Base-by-base conservation (phyloP, 2,329 filamentous ascomycete species). In the Microcyclospora tardicrescens region DNA sequence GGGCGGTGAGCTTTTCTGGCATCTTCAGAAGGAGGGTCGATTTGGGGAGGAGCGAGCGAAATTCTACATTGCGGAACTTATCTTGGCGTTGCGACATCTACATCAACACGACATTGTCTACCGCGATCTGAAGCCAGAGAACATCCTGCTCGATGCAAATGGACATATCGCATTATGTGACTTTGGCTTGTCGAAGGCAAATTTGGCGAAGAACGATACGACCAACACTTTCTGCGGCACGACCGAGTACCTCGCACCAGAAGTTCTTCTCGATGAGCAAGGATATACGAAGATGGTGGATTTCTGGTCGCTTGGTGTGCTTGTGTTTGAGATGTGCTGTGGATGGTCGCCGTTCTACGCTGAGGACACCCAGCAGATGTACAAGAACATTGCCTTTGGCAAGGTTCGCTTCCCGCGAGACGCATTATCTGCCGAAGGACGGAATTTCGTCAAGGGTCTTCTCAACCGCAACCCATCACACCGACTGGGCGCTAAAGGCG, bases 251-350 rank as follows among this genome's bases (percentile, higher is more conserved):
- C 73, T 98, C 14, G 91, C 91, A 0, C 91, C 91, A 0, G 91
- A 98, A 58, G 91, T 96, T 2, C 71, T 98, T 11, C 67, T 98
- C 33, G 91, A 98, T 51, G 91, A 98, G 65, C 84, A 86, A 54
- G 91, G 91, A 28, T 98, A 98, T 63, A 96, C 91, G 39, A 96
- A 96, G 67, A 96, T 98, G 91, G 91, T 98, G 6, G 91, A 98
- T 61, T 98, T 96, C 61, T 98, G 91, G 91, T 98, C 91, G 2
- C 72, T 98, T 10, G 91, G 91, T 41, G 91, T 98, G 35, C 71
- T 98, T 39, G 91, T 98, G 1, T 98, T 98, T 54, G 91, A 98
- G 62, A 98, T 98, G 91, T 98, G 91, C 67, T 98, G 91, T 54
- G 91, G 91, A 28, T 98, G 91, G 91, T 95, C 86, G 54, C 91